Evolutionary conservation across 2,329 filamentous ascomycete species (phyloP), one percentile per base, ranked within the genome.

Genomic region (Calonectria multiphialidica): DNA sequence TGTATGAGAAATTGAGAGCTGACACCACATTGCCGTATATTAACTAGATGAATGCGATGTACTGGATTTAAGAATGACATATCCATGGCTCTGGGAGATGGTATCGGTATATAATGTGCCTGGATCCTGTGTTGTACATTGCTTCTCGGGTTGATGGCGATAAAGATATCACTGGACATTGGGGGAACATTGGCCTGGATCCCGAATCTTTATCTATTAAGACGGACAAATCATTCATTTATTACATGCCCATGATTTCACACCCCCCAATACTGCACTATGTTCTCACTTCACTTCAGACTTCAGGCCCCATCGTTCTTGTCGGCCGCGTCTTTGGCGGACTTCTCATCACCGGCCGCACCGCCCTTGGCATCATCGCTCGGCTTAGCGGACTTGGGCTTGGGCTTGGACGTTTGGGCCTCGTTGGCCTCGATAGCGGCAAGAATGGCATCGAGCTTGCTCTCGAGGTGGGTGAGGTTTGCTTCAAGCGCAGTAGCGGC

Each of bases 401-500:
- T 50, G 35, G 70, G n/a, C 12, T 66, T 50, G 33, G 73, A 16
- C 12, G 61, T 50, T 50, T 72, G 71, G 12, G 59, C 35, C 16
- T 62, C 53, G 16, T 72, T 73, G 13, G 70, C 78, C 68, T 88
- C 88, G 61, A 90, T 82, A 28, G 86, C 85, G 18, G 86, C 87
- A 25, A 91, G 83, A 25, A 91, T 82, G 71, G 85, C 85, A 72
- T 91, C 89, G n/a, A 91, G 85, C 78, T 87, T 90, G 77, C 82
- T 84, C 80, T 91, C 89, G 23, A 91, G 84, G 40, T 78, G 86
- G 10, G 85, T 83, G 62, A 91, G 84, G 74, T 88, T 88, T 2
- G 86, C 83, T 78, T 91, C 90, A 21, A 91, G 85, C 35, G 84
- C 85, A 13, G 86, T 79, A 49, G 89, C 89, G 5, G 89, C 83